A percentile compares a stretch with the other conserved stretches of the same genome.
Evolutionary conservation across 1,139 yeast species (phyloP).

Genomic region (Pichia norvegensis): DNA sequence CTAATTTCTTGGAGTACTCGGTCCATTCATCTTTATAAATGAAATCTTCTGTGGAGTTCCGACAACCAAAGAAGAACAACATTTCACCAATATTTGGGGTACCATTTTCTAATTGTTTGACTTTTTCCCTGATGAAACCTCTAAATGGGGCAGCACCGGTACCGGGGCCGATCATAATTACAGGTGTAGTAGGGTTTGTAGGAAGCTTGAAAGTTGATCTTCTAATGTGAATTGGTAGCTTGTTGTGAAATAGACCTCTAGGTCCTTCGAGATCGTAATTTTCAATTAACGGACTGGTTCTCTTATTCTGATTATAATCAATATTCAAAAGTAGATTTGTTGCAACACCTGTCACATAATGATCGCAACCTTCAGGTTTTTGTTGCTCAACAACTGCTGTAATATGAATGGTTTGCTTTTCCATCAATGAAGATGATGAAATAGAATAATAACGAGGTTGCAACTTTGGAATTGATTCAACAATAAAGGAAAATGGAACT

Average conservation of each 20-base stretch:
- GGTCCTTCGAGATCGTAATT: conserved; percentile 78
- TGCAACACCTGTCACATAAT: conserved; percentile 72
- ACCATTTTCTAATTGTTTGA: conserved; percentile 44
- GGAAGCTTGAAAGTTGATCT: conserved; percentile 94
- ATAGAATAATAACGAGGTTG: conserved; percentile 96
- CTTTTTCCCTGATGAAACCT: conserved; percentile 84
- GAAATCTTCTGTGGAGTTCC: conserved; percentile 67
- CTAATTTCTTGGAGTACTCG: conserved; percentile 54
- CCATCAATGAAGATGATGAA: conserved; percentile 79
- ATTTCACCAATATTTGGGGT: conserved; percentile 58
- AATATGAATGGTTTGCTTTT: conserved; percentile 66
- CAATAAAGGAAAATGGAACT: conserved; percentile 78
- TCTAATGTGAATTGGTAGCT: conserved; percentile 86
- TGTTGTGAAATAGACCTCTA: conserved; percentile 47
- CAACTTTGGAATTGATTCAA: conserved; percentile 73
- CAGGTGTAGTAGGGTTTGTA: conserved; percentile 73
- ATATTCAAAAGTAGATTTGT: conserved; percentile 80
- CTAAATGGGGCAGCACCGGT: conserved; percentile 98
- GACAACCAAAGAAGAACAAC: conserved; percentile 78
- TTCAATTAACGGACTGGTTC: conserved; percentile 39
- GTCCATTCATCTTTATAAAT: conserved; percentile 84
- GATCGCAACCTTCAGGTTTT: conserved; percentile 33
- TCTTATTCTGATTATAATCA: conserved; percentile 53
- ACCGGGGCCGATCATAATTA: conserved; percentile 95
- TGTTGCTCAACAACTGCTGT: conserved; percentile 89